These are phyloP conservation scores for Gracilaria domingensis DNA, from an alignment of 23 red algal genomes.

Conservation along the genomic window DNA sequence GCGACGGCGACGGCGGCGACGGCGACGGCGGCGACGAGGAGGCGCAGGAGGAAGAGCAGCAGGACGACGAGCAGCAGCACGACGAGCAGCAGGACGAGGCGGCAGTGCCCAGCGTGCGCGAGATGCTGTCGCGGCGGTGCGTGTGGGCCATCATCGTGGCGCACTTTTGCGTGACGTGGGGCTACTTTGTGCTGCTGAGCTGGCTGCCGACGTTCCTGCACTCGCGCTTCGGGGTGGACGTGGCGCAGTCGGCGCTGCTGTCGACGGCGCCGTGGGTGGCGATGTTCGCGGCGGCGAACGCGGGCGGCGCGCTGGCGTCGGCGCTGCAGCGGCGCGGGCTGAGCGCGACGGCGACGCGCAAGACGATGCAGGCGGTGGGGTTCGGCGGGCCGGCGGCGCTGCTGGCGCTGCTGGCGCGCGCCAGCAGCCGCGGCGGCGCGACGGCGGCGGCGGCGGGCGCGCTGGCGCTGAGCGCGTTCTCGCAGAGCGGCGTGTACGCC, in stretches of 20 bases:
- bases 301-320: conserved; percentile 9
- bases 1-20: not conserved
- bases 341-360: conserved; percentile 34
- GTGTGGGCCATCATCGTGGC: conserved; percentile 65
- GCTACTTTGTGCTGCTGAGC: conserved; percentile 56
- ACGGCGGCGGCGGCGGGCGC: conserved; percentile 11
- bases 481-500: conserved; percentile 49
- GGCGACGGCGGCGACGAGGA: too few relatives aligned
- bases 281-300: conserved; percentile 45
- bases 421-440: not conserved
- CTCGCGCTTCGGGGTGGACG: conserved; percentile 45
- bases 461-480: conserved; percentile 43
- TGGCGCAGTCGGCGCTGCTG: conserved; percentile 20
- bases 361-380: conserved; percentile 59
- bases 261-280: conserved; percentile 37
- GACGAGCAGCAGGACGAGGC: not conserved
- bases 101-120: conserved; percentile 8
- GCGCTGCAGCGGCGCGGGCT: conserved; percentile 7
- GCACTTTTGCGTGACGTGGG: conserved; percentile 61
- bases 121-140: conserved; percentile 28
- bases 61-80: not conserved
- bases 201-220: conserved; percentile 59
- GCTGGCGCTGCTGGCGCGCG: conserved; percentile 6
- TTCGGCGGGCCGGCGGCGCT: conserved; percentile 54
- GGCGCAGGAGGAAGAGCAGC: too few relatives aligned